phyloP scores from a whole-genome alignment of 2,329 filamentous ascomycete species.

The Monascus ruber region DNA sequence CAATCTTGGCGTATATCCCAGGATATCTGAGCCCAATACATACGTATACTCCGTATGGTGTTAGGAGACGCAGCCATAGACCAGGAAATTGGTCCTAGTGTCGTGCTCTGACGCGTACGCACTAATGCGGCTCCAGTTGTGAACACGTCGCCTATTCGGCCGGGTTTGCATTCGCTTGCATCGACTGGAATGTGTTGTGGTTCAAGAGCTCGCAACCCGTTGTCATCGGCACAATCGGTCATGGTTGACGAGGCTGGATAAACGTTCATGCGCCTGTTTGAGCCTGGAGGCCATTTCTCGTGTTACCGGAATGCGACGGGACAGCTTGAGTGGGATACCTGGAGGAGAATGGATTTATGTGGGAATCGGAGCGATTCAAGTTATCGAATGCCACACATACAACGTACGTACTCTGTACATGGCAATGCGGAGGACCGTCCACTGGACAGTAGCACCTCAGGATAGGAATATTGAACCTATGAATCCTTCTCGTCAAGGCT shows the following conservation, averaged over 20 bases:
- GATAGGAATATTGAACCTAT: no score
- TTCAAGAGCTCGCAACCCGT: constrained; percentile 11
- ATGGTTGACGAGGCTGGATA: constrained; percentile 28
- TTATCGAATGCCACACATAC: no score
- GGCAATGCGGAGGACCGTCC: no score
- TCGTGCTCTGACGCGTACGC: constrained; percentile 29
- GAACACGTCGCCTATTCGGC: constrained; percentile 24
- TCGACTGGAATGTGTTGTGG: constrained; percentile 20
- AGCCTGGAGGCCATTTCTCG: constrained; percentile 23
- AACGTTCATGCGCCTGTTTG: constrained; percentile 27
- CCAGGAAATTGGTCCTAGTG: constrained; percentile 24
- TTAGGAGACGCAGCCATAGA: constrained; percentile 25
- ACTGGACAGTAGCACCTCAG: no score
- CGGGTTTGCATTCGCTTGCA: constrained; percentile 32
- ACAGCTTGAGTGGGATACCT: constrained; percentile 28
- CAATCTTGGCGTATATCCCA: constrained; percentile 23
- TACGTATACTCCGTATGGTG: constrained; percentile 23
- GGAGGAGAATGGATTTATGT: constrained; percentile 9
- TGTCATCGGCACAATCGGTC: constrained; percentile 25
- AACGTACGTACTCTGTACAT: no score
- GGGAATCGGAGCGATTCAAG: no score
- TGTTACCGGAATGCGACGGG: constrained; percentile 32
- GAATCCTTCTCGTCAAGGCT: no score
- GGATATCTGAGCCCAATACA: no score
- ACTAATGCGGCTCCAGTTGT: constrained; percentile 33